Evolutionary conservation across 164 flowering plant genomes (phyloP).

Genomic region (Stephania yunnanensis): DNA sequence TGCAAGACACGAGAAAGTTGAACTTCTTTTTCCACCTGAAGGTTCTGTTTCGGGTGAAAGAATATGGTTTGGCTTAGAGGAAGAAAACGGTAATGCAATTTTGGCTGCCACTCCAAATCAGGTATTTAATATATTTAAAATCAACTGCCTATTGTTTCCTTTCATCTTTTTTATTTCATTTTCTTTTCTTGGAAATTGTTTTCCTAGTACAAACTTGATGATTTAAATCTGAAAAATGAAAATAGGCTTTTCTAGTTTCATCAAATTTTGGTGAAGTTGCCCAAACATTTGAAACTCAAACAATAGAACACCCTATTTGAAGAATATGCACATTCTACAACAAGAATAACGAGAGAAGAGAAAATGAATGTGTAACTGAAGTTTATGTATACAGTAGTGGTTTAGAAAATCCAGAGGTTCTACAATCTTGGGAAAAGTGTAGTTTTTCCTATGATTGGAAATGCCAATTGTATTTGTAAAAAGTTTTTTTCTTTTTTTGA

Average conservation of each 20-base stretch:
- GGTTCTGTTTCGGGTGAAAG: conserved; percentile 79
- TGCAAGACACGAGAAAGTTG: conserved; percentile 83
- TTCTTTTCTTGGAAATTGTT: background rate
- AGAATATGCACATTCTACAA: background rate
- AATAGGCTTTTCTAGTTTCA: background rate
- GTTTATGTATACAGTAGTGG: background rate
- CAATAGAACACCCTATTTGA: background rate
- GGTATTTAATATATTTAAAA: conserved; percentile 24
- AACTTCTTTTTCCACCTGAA: conserved; percentile 84
- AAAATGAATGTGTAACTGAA: background rate
- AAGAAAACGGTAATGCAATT: conserved; percentile 42
- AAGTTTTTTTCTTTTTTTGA: too few species aligned
- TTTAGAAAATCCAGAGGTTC: too few species aligned
- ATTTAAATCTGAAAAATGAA: background rate
- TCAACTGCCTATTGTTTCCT: too few species aligned
- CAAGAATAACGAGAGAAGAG: background rate
- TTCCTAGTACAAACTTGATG: background rate
- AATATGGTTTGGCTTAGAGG: conserved; percentile 78
- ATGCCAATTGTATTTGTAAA: too few species aligned
- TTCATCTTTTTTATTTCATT: background rate
- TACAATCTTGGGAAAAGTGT: too few species aligned
- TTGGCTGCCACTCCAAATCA: conserved; percentile 74
- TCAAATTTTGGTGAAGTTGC: background rate
- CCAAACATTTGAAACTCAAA: background rate
- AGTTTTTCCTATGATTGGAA: too few species aligned